Evolutionary conservation across 768 basidiomycete species (phyloP).

Genomic region (Termitomyces sp.): DNA sequence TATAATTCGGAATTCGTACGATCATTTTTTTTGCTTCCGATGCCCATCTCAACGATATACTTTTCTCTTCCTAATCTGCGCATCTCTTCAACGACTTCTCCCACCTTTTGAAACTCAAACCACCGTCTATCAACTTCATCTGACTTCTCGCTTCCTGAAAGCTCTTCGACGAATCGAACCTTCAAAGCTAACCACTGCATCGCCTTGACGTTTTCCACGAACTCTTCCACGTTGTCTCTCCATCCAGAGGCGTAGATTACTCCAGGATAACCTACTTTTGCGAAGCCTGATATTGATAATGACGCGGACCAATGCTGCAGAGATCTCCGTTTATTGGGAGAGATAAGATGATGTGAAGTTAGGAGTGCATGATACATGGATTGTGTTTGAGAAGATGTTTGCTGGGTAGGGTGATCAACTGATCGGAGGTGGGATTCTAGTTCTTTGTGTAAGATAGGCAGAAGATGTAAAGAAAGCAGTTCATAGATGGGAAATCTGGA

Average conservation of each 20-base stretch:
- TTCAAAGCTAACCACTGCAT: constrained; percentile 80
- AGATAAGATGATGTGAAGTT: constrained; percentile 71
- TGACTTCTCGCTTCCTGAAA: constrained; percentile 19
- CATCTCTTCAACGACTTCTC: constrained; percentile 70
- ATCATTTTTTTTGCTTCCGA: constrained; percentile 40
- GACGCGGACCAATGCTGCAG: constrained; percentile 54
- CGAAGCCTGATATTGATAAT: constrained; percentile 58
- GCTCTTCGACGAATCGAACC: constrained; percentile 54
- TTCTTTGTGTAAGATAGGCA: constrained; percentile 52
- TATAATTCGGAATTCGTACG: not conserved
- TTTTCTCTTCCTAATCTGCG: constrained; percentile 49
- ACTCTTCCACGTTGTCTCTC: constrained; percentile 53
- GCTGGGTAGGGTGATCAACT: not conserved
- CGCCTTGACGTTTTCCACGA: constrained; percentile 61
- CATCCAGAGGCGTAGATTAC: constrained; percentile 69
- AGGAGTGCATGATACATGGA: constrained; percentile 55
- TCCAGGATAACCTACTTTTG: constrained; percentile 75
- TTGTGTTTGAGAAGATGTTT: not conserved
- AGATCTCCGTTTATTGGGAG: constrained; percentile 59
- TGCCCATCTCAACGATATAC: constrained; percentile 61
- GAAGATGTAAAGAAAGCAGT: constrained; percentile 51
- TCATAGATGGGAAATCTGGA: constrained; percentile 61
- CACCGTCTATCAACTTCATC: constrained; percentile 31
- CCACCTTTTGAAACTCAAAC: constrained; percentile 67
- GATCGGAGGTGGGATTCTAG: constrained; percentile 4